Evolutionary conservation across 331 rosid species (phyloP).

Genomic region (Rhamnella rubrinervis): DNA sequence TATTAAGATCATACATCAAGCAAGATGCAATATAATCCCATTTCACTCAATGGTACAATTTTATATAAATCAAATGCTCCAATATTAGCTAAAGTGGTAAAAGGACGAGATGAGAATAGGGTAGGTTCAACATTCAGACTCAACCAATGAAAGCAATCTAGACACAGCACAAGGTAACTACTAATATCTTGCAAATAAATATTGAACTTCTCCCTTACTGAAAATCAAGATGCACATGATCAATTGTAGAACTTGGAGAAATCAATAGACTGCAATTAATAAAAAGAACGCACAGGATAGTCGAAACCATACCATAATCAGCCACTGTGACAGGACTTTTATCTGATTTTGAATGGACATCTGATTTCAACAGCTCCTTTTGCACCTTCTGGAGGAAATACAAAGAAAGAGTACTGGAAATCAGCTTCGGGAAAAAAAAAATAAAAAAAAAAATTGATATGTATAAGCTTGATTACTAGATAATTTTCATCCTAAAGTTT

Average conservation of each 20-base stretch:
- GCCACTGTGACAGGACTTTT: slow-evolving; percentile 96
- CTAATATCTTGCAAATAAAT: not conserved
- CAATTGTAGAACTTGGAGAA: not conserved
- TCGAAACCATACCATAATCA: slow-evolving; percentile 65
- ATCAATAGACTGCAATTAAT: not conserved
- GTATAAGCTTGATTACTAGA: not conserved
- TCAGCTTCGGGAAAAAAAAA: not conserved
- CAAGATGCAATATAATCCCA: too few species aligned
- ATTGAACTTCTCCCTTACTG: not conserved
- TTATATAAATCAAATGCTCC: too few species aligned
- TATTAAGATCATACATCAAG: too few species aligned
- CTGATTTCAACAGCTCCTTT: slow-evolving; percentile 75
- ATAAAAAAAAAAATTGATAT: not conserved
- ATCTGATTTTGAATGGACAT: slow-evolving; percentile 86
- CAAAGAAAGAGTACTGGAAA: slow-evolving; percentile 8
- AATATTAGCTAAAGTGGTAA: too few species aligned
- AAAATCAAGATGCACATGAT: not conserved
- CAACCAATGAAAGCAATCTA: not conserved
- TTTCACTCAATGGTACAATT: too few species aligned
- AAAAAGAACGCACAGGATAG: slow-evolving; percentile 1
- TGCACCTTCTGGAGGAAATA: slow-evolving; percentile 72
- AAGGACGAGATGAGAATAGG: not conserved
- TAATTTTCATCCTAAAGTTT: not conserved
- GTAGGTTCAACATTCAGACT: not conserved
- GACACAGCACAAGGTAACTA: not conserved